Conservation (phyloP, 176 grass and related monocot species). For the Melocanna baccifera region DNA sequence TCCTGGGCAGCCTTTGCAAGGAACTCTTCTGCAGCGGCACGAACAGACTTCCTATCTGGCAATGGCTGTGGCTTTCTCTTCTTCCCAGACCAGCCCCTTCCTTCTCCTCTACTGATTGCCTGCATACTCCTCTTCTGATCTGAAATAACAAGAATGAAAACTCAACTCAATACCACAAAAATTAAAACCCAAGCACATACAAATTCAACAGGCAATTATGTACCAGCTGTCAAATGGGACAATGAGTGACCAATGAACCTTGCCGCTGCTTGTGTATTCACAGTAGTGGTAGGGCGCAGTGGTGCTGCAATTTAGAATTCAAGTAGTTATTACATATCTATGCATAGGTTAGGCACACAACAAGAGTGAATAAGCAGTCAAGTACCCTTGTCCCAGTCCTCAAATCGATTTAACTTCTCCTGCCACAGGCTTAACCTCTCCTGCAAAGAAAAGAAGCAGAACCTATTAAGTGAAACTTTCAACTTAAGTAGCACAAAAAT, state of each 20-base stretch:
- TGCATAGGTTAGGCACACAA: neutral
- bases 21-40: slow-evolving; percentile 79
- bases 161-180: slow-evolving; percentile 18
- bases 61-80: slow-evolving; percentile 63
- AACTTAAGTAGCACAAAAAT: neutral
- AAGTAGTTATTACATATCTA: neutral
- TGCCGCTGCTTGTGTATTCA: slow-evolving; percentile 80
- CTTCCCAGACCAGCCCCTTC: slow-evolving; percentile 50
- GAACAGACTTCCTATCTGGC: slow-evolving; percentile 53
- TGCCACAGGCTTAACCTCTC: slow-evolving; percentile 81
- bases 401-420: slow-evolving; percentile 75
- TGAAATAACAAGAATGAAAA: slow-evolving; percentile 43
- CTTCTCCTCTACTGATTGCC: slow-evolving; percentile 67
- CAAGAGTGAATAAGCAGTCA: slow-evolving; percentile 6
- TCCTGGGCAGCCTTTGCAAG: slow-evolving; percentile 81
- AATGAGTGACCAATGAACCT: slow-evolving; percentile 79
- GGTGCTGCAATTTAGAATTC: slow-evolving; percentile 61
- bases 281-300: slow-evolving; percentile 57
- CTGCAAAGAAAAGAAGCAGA: slow-evolving; percentile 41
- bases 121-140: slow-evolving; percentile 74
- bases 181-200: neutral
- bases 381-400: slow-evolving; percentile 74
- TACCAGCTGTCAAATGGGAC: slow-evolving; percentile 74
- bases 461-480: neutral
- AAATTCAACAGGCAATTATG: slow-evolving; percentile 11